phyloP scores from a whole-genome alignment of 2,329 filamentous ascomycete genomes.

The Colletotrichum sidae region DNA sequence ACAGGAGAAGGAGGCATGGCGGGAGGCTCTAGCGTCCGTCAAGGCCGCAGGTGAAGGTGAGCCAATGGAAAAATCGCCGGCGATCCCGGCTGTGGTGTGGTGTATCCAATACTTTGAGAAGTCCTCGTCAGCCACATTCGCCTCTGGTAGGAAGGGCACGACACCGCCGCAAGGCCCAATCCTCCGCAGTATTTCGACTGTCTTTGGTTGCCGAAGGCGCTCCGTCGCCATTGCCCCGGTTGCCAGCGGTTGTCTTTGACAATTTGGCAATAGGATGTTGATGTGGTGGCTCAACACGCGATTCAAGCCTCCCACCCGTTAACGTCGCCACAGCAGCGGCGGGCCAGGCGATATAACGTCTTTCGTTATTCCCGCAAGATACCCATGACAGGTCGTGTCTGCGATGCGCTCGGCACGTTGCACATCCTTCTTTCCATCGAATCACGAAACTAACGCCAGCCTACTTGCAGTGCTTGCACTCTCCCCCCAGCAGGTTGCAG shows the following conservation, averaged over 20 bases:
- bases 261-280: not conserved
- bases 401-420: too few species aligned
- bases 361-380: too few species aligned
- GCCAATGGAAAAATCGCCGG: constrained; percentile 23
- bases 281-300: constrained; percentile 1
- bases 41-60: constrained; percentile 16
- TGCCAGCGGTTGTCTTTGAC: constrained; percentile 7
- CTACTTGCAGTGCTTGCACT: too few species aligned
- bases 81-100: constrained; percentile 8
- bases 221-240: constrained; percentile 3
- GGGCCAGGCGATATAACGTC: too few species aligned
- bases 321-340: too few species aligned
- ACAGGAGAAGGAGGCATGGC: not conserved
- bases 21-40: constrained; percentile 13
- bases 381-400: too few species aligned
- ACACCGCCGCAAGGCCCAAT: not conserved
- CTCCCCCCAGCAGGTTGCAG: too few species aligned
- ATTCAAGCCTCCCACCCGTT: not conserved
- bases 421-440: too few species aligned
- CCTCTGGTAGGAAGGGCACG: too few species aligned
- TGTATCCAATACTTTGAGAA: not conserved
- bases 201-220: constrained; percentile 17
- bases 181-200: constrained; percentile 12
- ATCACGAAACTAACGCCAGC: too few species aligned
- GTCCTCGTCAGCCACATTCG: too few species aligned